phyloP scores from a whole-genome alignment of 2,329 filamentous ascomycete species.

The Venturia carpophila region DNA sequence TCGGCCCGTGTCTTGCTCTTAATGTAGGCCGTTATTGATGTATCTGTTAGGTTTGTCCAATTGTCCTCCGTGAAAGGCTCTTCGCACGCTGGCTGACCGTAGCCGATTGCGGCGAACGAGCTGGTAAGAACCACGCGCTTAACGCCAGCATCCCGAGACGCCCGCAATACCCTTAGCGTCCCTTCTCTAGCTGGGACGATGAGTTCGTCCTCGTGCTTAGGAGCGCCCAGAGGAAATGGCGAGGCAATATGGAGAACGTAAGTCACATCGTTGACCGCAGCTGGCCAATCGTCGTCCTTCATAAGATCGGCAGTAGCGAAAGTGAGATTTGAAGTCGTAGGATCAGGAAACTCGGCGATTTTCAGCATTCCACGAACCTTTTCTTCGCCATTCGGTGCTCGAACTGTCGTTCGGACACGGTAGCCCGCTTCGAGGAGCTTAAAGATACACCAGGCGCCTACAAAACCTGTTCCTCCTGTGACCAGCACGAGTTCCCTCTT shows the following conservation, averaged over 20 bases:
- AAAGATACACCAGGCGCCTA: constrained; percentile 27
- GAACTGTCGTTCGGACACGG: constrained; percentile 27
- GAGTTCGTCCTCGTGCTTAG: constrained; percentile 29
- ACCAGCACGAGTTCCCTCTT: constrained; percentile 23
- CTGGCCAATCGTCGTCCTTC: constrained; percentile 27
- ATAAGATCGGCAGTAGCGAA: constrained; percentile 26
- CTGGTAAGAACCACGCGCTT: constrained; percentile 50
- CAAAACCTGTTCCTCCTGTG: constrained; percentile 28
- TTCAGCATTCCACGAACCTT: constrained; percentile 24
- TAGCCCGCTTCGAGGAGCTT: constrained; percentile 26
- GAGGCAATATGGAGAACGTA: constrained; percentile 29
- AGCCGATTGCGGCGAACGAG: constrained; percentile 52
- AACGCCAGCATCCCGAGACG: constrained; percentile 29
- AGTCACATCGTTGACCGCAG: constrained; percentile 26
- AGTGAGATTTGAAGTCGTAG: constrained; percentile 22
- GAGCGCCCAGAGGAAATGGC: constrained; percentile 24
- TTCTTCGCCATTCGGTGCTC: constrained; percentile 22
- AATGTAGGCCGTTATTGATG: constrained; percentile 23
- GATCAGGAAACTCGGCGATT: constrained; percentile 20
- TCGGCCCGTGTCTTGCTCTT: constrained; percentile 56
- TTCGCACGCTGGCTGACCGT: constrained; percentile 25
- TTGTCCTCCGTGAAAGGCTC: constrained; percentile 47
- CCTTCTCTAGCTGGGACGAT: constrained; percentile 30
- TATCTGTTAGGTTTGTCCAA: constrained; percentile 39
- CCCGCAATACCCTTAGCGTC: constrained; percentile 27